Conservation (phyloP, 2,329 filamentous ascomycete genomes). For the Trichoderma asperellum region DNA sequence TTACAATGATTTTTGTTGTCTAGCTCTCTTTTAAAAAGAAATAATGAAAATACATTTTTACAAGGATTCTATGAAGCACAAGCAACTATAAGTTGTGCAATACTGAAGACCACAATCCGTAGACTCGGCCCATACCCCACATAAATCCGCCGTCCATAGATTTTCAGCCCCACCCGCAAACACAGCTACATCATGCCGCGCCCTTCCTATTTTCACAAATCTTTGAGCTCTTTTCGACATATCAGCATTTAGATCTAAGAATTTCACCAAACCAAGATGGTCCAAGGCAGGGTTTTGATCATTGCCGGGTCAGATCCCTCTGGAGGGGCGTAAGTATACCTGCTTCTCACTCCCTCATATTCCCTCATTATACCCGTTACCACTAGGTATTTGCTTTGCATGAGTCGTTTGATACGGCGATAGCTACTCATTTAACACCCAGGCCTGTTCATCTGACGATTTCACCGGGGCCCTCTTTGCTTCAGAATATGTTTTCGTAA, state of each 20-base stretch:
- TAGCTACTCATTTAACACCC: neutral
- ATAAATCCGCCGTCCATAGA: constrained; percentile 3
- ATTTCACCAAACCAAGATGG: constrained; percentile 39
- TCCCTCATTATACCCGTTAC: constrained; percentile 14
- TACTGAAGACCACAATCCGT: neutral
- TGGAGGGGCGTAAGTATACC: constrained; percentile 71
- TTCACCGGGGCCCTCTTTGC: neutral
- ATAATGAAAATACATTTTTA: neutral
- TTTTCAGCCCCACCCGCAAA: constrained; percentile 23
- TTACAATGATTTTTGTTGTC: neutral
- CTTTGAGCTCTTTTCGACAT: constrained; percentile 1
- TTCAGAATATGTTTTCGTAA: neutral
- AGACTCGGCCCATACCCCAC: constrained; percentile 6
- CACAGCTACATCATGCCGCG: constrained; percentile 15
- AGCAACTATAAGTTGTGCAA: neutral
- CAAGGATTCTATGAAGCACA: neutral
- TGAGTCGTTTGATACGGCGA: neutral
- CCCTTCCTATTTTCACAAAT: neutral
- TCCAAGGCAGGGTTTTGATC: constrained; percentile 65
- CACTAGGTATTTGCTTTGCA: neutral
- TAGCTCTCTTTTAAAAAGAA: neutral
- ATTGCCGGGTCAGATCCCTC: constrained; percentile 91
- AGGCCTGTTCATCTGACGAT: neutral
- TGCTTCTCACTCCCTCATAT: constrained; percentile 18
- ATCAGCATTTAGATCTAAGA: neutral